Conservation (phyloP, 305 asterid species). For the Ajuga reptans region DNA sequence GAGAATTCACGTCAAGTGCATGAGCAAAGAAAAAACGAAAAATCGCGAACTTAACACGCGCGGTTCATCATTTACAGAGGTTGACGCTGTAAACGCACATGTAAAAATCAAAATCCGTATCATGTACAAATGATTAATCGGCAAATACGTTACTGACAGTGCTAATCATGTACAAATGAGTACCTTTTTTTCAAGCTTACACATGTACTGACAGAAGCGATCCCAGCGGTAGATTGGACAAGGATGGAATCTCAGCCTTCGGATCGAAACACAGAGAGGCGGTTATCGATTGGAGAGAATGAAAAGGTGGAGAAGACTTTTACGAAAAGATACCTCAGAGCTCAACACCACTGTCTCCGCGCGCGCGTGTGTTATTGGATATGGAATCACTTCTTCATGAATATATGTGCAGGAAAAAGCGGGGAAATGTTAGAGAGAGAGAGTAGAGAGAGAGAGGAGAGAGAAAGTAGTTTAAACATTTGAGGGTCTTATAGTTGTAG, state of each 20-base stretch:
- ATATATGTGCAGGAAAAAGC: not conserved
- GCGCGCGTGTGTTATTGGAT: not conserved
- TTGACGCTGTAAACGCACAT: conserved; percentile 9
- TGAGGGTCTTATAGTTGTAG: not conserved
- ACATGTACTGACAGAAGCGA: conserved; percentile 30
- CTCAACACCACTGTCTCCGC: not conserved
- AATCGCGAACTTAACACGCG: not conserved
- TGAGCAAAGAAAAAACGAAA: conserved; percentile 28
- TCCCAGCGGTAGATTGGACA: conserved; percentile 29
- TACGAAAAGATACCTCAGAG: conserved; percentile 13
- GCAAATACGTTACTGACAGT: conserved; percentile 9
- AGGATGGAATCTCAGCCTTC: conserved; percentile 29
- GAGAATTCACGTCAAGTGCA: conserved; percentile 32
- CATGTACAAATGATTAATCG: not conserved
- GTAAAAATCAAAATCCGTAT: not conserved
- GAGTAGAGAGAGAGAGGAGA: too few relatives aligned
- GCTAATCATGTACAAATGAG: conserved; percentile 28
- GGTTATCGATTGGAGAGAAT: conserved; percentile 28
- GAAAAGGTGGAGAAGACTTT: conserved; percentile 20
- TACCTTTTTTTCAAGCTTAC: conserved; percentile 17
- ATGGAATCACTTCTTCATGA: not conserved
- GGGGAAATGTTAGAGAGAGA: not conserved
- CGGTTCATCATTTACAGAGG: not conserved
- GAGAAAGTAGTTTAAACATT: conserved; percentile 2
- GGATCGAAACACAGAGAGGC: conserved; percentile 28